Conservation (phyloP, 768 basidiomycete genomes). For the Pluteus cervinus region DNA sequence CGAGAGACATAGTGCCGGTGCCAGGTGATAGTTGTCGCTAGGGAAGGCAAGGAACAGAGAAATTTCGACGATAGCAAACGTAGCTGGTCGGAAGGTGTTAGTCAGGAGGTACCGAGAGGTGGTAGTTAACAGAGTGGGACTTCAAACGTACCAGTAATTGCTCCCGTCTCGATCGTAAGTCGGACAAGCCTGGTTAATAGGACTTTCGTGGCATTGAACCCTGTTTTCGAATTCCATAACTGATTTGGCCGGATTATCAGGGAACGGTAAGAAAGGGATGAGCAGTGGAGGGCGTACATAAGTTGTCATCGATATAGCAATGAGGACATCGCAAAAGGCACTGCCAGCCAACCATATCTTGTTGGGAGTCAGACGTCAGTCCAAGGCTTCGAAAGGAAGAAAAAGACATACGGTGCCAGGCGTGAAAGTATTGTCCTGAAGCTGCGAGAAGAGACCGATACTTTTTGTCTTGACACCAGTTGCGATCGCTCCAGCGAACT, state of each 20-base stretch:
- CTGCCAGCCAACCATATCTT: too few species aligned
- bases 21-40: too few species aligned
- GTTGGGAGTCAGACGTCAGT: background rate
- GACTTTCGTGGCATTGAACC: background rate
- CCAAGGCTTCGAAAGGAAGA: background rate
- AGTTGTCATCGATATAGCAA: background rate
- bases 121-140: too few species aligned
- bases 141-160: background rate
- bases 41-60: too few species aligned
- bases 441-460: background rate
- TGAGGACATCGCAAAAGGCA: background rate
- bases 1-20: too few species aligned
- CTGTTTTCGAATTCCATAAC: background rate
- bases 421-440: background rate
- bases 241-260: background rate
- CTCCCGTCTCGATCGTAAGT: background rate
- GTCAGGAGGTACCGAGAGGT: too few species aligned
- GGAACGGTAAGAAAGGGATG: background rate
- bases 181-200: background rate
- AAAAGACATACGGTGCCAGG: background rate
- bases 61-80: too few species aligned
- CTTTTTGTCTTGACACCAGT: background rate
- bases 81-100: too few species aligned
- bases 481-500: background rate
- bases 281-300: background rate